A percentile compares a stretch with the other conserved stretches of the same genome.
These are phyloP conservation scores for Zopfochytrium polystomum DNA, from an alignment of 371 early-diverging fungal species.

Conservation along the genomic window DNA sequence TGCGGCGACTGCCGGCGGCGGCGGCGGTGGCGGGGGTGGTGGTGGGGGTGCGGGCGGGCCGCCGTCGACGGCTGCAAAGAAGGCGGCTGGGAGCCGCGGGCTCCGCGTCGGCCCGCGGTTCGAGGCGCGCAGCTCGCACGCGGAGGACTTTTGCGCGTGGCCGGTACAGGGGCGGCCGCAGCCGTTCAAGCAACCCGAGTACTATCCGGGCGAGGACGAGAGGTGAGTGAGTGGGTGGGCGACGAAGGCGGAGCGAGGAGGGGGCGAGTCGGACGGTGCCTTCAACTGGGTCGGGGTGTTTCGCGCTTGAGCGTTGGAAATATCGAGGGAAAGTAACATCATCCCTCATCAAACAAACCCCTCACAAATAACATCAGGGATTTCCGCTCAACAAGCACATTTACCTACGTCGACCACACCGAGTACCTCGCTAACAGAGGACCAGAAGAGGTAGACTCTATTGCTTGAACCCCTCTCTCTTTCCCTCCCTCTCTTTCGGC, in stretches of 20 bases:
- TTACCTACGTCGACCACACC: conserved; percentile 38
- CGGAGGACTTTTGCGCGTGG: conserved; percentile 38
- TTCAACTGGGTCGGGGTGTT: not conserved
- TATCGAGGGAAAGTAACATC: not conserved
- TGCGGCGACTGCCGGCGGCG: no score
- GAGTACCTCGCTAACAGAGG: conserved; percentile 2
- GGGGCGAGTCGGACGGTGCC: not conserved
- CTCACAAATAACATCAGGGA: conserved; percentile 32
- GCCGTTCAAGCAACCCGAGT: conserved; percentile 18
- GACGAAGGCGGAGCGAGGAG: not conserved
- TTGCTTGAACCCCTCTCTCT: not conserved
- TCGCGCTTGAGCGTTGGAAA: not conserved
- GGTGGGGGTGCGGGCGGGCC: conserved; percentile 22
- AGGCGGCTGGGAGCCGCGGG: conserved; percentile 32
- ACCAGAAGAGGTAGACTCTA: not conserved
- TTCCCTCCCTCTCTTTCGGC: no score
- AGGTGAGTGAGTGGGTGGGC: conserved; percentile 18
- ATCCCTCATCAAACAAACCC: no score
- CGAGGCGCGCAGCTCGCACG: conserved; percentile 35
- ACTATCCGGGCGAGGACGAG: conserved; percentile 26
- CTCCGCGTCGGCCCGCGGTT: conserved; percentile 33
- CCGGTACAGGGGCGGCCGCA: conserved; percentile 19
- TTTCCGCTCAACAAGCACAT: conserved; percentile 40
- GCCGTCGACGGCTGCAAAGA: conserved; percentile 10
- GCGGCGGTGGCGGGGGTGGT: no score